Conservation (phyloP, 2,329 filamentous ascomycete species). For the Sclerotinia borealis region DNA sequence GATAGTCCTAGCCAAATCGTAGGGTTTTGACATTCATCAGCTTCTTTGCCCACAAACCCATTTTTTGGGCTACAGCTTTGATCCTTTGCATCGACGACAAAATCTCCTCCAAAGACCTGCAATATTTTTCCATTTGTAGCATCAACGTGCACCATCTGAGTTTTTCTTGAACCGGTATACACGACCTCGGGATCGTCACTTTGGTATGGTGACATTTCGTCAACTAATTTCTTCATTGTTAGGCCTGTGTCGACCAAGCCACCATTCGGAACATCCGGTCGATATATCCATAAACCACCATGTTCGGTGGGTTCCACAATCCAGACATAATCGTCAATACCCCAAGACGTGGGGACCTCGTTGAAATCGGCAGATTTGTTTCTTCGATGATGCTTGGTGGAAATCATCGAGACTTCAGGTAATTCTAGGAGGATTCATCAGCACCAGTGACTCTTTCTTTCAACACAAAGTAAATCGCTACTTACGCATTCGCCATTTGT, state of each 20-base stretch:
- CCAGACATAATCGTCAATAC: slow-evolving; percentile 85
- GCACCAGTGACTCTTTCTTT: slow-evolving; percentile 37
- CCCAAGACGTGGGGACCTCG: slow-evolving; percentile 43
- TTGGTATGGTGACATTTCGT: slow-evolving; percentile 71
- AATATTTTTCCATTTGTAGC: slow-evolving; percentile 76
- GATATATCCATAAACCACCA: slow-evolving; percentile 81
- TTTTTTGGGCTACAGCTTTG: slow-evolving; percentile 69
- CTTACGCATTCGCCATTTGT: slow-evolving; percentile 55
- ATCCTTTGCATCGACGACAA: slow-evolving; percentile 55
- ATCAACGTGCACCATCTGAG: slow-evolving; percentile 81
- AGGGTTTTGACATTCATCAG: slow-evolving; percentile 71
- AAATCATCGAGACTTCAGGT: slow-evolving; percentile 59
- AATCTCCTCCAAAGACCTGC: slow-evolving; percentile 75
- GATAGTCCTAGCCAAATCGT: slow-evolving; percentile 79
- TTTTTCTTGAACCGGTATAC: slow-evolving; percentile 89
- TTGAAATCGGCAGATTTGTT: slow-evolving; percentile 57
- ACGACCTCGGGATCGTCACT: slow-evolving; percentile 71
- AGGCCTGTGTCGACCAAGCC: slow-evolving; percentile 61
- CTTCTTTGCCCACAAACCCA: slow-evolving; percentile 39
- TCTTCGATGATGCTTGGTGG: slow-evolving; percentile 73
- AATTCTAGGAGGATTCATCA: slow-evolving; percentile 62
- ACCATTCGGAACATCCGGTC: slow-evolving; percentile 53
- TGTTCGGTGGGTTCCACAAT: slow-evolving; percentile 88
- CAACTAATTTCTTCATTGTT: slow-evolving; percentile 83
- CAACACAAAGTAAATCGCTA: not conserved